Base-by-base conservation (phyloP, 345 rosid genomes). In the Cardiospermum halicacabum region DNA sequence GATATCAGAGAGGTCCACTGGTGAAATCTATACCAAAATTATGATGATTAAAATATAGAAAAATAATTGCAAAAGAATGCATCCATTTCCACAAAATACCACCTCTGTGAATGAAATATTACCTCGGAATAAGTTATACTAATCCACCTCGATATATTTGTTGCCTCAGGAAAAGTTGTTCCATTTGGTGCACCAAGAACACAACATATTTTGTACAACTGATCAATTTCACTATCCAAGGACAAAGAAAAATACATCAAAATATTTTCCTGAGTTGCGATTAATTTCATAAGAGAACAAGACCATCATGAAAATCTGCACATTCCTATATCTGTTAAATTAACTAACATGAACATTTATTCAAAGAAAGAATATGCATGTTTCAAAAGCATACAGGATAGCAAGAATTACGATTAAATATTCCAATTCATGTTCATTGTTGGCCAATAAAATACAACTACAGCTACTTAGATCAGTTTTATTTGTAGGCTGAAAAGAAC, bases 171-270 rank as follows among this genome's bases (percentile, higher is more conserved):
- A 64, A 92, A 92, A 15, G 81, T 72, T 53, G 82, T 71, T 91
- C 88, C 79, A 40, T 89, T 84, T 4, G 92, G 96, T 57, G 82
- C 72, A 67, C 98, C 97, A 66, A 92, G 86, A 77, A 89, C 78
- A 65, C 83, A 70, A 75, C 93, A 89, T 60, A 92, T 88, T 84
- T 92, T 92, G 88, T 83, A 83, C 62, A 92, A 56, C 66, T 89
- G 98, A 85, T 92, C 97, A 66, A 80, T 75, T 83, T 91, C 97
- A 78, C 97, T 91, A 18, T 84, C 69, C 71, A 67, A 68, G 5
- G 25, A 28, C 53, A 57, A 5, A 49, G 53, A 72, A 1, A n/a
- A 50, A 30, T 40, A 50, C 34, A 43, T 42, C 28, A 55, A 24
- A 32, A 16, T 24, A 18, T 51, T 24, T 40, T 15, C n/a, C 0